These are phyloP conservation scores for Cercospora zeae-maydis DNA, from an alignment of 2,329 filamentous ascomycete genomes.

Conservation along the genomic window DNA sequence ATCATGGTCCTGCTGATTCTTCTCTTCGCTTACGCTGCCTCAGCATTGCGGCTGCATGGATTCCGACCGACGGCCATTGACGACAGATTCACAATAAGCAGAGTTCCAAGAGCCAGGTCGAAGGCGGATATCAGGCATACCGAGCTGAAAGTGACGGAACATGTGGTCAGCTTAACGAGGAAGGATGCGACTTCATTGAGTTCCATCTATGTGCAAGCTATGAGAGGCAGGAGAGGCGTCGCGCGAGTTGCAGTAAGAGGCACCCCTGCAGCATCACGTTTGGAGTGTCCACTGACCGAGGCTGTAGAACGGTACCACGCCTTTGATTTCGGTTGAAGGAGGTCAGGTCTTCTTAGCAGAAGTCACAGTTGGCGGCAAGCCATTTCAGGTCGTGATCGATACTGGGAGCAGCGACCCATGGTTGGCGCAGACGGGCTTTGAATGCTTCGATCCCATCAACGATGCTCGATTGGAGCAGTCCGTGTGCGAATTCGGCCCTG, in stretches of 20 bases:
- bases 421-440: slow-evolving; percentile 36
- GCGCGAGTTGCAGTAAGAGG: slow-evolving; percentile 17
- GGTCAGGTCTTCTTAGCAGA: slow-evolving; percentile 34
- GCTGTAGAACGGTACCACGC: slow-evolving; percentile 20
- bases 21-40: slow-evolving; percentile 11
- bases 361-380: slow-evolving; percentile 30
- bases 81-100: slow-evolving; percentile 23
- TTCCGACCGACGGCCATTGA: slow-evolving; percentile 12
- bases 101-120: slow-evolving; percentile 17
- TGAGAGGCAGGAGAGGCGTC: slow-evolving; percentile 24
- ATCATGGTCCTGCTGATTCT: slow-evolving; percentile 14
- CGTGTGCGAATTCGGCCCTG: slow-evolving; percentile 35
- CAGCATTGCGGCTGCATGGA: slow-evolving; percentile 13
- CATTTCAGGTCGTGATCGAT: slow-evolving; percentile 43
- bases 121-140: slow-evolving; percentile 9
- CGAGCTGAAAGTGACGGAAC: slow-evolving; percentile 27
- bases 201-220: slow-evolving; percentile 29
- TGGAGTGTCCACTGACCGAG: not conserved
- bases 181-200: slow-evolving; percentile 26
- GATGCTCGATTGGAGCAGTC: slow-evolving; percentile 19
- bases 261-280: not conserved
- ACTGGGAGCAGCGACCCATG: slow-evolving; percentile 51
- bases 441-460: slow-evolving; percentile 25
- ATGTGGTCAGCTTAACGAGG: slow-evolving; percentile 26
- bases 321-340: slow-evolving; percentile 23